Base-by-base conservation (phyloP, 768 basidiomycete species). In the Lanmaoa pseudosensibilis region DNA sequence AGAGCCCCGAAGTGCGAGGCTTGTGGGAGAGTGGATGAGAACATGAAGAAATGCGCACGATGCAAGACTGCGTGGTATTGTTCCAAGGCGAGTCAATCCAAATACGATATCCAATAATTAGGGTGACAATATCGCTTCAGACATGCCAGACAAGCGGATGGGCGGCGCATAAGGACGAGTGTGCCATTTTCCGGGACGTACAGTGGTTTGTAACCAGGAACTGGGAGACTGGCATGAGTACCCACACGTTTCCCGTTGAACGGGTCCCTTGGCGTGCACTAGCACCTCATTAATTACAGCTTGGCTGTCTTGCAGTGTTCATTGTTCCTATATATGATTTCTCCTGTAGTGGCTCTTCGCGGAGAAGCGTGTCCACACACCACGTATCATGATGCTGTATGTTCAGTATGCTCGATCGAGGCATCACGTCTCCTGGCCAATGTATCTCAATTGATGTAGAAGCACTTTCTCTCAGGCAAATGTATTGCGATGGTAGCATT, bases 1-100 rank as follows among this genome's bases (percentile, higher is more conserved):
- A 71, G 13, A 32, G 49, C 39, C 23, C 47, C 59, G 1, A 70
- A 40, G 50, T 70, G 69, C 34, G 69, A 66, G 30, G 54, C 23
- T 15, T 70, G 69, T 56, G 55, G 62, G 18, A 64, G 39, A 45
- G 46, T 10, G 16, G 67, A 65, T 13, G 46, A 25, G 12, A 52
- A 39, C 21, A 18, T 64, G 54, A 69, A 64, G 55, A 70, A 53
- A 38, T 70, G 69, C 51, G 64, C 60, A 51, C 63, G 59, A 33
- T 70, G 69, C 58, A 70, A 69, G 52, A 57, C 61, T 18, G 56
- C 64, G 23, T 64, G 66, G 64, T 70, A 70, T 51, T 70, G 69
- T 55, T 71, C 70, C 38, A 70, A 61, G 64, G 69, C 23, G 16
- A 57, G 69, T 61, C 40, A 10, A 45, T 33, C 27, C 27, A 33